Base-by-base conservation (phyloP, 2,329 filamentous ascomycete species). In the Diplodia corticola region DNA sequence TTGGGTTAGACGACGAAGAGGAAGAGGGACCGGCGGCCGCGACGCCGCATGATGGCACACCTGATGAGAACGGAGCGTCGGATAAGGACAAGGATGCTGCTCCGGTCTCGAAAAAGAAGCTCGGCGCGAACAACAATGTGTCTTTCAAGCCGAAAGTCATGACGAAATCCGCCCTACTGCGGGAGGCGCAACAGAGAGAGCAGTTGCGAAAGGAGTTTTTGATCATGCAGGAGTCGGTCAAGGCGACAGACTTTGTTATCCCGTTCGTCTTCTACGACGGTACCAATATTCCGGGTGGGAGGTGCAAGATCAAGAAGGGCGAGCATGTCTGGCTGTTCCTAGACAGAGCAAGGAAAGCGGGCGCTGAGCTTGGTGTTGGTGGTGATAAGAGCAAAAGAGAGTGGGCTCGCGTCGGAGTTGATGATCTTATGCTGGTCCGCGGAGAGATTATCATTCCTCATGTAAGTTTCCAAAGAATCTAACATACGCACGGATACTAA, bases 251-350 rank as follows among this genome's bases (percentile, higher is more conserved):
- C 74, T 91, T 99, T 64, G 85, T 91, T 17, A 89, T 99, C 35
- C 95, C 95, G 0, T 99, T 98, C 77, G 92, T 98, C 3, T 98
- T 98, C 76, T 98, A 97, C 80, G 94, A 98, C 71, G 95, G 95
- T 17, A 92, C 92, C 24, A 94, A 96, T 76, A 90, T 91, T 12
- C 91, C 93, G 0, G 92, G 93, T 17, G 93, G 94, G 1, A 86
- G 86, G 15, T 93, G 94, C 55, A 89, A 89, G 67, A 86, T 98
- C 60, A 96, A 93, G 78, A 99, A 99, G 79, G 94, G 95, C 10
- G 95, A 98, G 74, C 90, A 88, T 66, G 84, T 96, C 28, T 98
- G 95, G 95, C 81, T 97, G 1, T 97, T 98, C 70, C 81, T 99
- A 2, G 95, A 99, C 78, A 89, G 91, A 73, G 95, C 92, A 73